Base-by-base conservation (phyloP, 2,329 filamentous ascomycete genomes). In the Epichloe coenophiala region DNA sequence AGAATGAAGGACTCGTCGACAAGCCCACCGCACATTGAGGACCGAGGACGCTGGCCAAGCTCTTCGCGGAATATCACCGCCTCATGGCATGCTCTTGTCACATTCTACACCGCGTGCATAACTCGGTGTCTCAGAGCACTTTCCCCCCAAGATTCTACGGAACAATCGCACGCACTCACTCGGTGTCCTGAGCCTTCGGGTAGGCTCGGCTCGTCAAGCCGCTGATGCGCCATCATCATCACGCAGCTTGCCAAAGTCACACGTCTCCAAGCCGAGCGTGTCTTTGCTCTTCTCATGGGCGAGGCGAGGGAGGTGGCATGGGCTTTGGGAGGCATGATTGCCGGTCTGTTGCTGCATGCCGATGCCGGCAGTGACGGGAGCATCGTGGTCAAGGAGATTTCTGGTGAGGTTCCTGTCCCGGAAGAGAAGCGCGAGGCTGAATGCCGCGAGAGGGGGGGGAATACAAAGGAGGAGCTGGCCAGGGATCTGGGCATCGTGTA, bases 241-340 rank as follows among this genome's bases (percentile, higher is more conserved):
- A 79, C 77, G 12, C 81, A 80, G 5, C 63, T 83, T 15, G 66
- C 76, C 50, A 85, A 85, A 60, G 78, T 77, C 6, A 3, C 71
- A 77, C 55, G 74, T 72, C 5, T 78, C 74, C 63, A 75, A 71
- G 56, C 65, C 66, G 9, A 67, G 69, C 7, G 73, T 78, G 41
- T 67, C 68, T 8, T 68, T 75, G 3, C 60, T 83, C 17, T 73
- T 3, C 63, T 80, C 52, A 58, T 77, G 37, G 65, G 66, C 1
- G 68, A 75, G 33, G 74, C 73, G 1, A 66, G 75, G 44, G 62
- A 65, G 4, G 52, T 76, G 1, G 61, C 74, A 3, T 75, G 70
- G 63, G 55, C 58, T 3, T 58, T 71, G 1, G 70, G 72, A 0
- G 70, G 76, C 49, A 58, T 73, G 7, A 50, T 74, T 27, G 68